Evolutionary conservation across 2,329 filamentous ascomycete genomes (phyloP).

Genomic region (Samsoniella hepiali): DNA sequence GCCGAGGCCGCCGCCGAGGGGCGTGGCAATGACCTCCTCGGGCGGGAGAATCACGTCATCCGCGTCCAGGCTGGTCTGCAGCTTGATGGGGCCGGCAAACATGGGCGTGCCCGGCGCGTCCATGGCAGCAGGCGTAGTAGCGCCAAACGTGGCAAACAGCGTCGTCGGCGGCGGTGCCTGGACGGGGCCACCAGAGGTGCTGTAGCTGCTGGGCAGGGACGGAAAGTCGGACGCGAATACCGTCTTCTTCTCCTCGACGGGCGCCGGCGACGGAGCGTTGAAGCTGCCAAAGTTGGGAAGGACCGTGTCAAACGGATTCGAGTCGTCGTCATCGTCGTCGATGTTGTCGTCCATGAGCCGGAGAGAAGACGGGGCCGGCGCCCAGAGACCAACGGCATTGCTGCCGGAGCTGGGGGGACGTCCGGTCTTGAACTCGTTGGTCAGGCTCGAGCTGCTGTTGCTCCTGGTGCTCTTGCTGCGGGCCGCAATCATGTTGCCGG

Average conservation of each 20-base stretch:
- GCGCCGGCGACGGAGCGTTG: not conserved
- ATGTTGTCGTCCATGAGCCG: slow-evolving; percentile 17
- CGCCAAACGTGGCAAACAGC: slow-evolving; percentile 3
- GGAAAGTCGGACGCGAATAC: not conserved
- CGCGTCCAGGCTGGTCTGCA: slow-evolving; percentile 32
- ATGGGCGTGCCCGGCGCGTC: slow-evolving; percentile 21
- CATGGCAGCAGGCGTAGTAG: too few relatives aligned
- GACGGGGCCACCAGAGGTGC: slow-evolving; percentile 7
- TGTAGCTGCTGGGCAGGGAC: not conserved
- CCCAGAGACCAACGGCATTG: slow-evolving; percentile 21
- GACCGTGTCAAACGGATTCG: slow-evolving; percentile 6
- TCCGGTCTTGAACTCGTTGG: slow-evolving; percentile 7
- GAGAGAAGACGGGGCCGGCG: slow-evolving; percentile 16
- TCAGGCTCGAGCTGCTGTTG: slow-evolving; percentile 24
- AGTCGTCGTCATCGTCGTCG: not conserved
- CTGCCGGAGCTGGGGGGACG: slow-evolving; percentile 19
- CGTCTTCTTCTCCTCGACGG: not conserved
- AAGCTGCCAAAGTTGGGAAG: slow-evolving; percentile 17
- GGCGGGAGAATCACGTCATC: slow-evolving; percentile 28
- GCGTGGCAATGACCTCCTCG: slow-evolving; percentile 32
- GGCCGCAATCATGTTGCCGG: slow-evolving; percentile 12
- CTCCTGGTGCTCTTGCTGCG: slow-evolving; percentile 19
- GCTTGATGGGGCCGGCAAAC: slow-evolving; percentile 36
- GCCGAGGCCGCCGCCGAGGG: slow-evolving; percentile 37
- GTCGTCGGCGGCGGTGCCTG: not conserved